Evolutionary conservation across 1,284 basidiomycete genomes (phyloP), one percentile per base, ranked within the genome.

Genomic region (Ustilago lituana): DNA sequence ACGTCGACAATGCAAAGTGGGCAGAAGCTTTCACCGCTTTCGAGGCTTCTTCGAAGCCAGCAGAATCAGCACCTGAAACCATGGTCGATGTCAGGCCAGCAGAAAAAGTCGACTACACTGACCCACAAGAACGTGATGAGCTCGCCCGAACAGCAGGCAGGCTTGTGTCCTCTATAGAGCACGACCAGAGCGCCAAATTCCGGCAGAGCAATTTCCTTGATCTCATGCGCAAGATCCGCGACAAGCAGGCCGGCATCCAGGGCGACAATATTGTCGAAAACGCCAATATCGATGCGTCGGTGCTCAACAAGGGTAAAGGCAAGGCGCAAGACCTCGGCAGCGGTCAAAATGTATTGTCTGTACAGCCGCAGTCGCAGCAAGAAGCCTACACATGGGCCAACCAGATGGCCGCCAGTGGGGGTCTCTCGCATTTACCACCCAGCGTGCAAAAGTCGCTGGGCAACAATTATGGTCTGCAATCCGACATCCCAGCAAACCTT

Each of bases 151-250:
- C 83, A 2, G 83, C 83, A 10, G 82, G 81, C 19, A 66, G 74
- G 20, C 74, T 84, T 2, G 76, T 84, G 43, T 64, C 78, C 5
- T 78, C 81, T 8, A 80, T 84, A 11, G 73, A 77, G 54, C 86
- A 89, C 26, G 85, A 87, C 26, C 68, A 76, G 67, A 94, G 92
- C 78, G 88, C 89, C 38, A 97, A 97, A 82, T 93, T 98, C 80
- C 87, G 89, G 80, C 88, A 94, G 47, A 94, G 92, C 82, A 86
- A 88, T 66, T 98, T 98, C 81, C 86, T 97, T 85, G 86, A 87
- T 17, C 86, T 98, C 24, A 94, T 97, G 90, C 87, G 87, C 50
- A 89, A 91, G 74, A 83, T 98, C 38, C 86, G 92, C 22, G 92
- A 94, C 81, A 88, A 89, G 12, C 87, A 91, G 73, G 87, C 94